Percentiles rank a stretch among this genome's conserved stretches.
phyloP scores from a whole-genome alignment of 106 monocot genomes.

The Triglochin maritima region DNA sequence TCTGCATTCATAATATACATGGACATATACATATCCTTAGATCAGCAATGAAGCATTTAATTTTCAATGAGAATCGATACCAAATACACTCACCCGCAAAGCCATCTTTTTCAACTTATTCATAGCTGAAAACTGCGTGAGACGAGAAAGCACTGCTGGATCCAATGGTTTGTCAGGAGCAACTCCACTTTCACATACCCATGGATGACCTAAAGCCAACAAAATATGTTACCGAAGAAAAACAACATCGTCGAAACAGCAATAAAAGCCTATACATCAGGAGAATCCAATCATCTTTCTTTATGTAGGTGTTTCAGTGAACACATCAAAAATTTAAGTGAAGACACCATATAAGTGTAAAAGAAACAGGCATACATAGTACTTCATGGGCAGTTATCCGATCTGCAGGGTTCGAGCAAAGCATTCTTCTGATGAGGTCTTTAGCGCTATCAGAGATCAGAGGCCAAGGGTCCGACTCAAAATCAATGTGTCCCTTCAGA shows the following conservation, averaged over 20 bases:
- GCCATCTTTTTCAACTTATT: slow-evolving; percentile 17
- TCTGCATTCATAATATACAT: too few relatives aligned
- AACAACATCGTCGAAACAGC: background rate
- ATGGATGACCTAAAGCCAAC: slow-evolving; percentile 8
- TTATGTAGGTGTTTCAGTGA: background rate
- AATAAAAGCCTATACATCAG: background rate
- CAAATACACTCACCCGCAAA: background rate
- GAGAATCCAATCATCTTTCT: too few relatives aligned
- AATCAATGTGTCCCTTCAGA: slow-evolving; percentile 12
- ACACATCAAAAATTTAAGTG: background rate
- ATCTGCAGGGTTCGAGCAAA: slow-evolving; percentile 10
- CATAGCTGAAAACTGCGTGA: slow-evolving; percentile 13
- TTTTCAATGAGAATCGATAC: too few relatives aligned
- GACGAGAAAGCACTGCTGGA: slow-evolving; percentile 11
- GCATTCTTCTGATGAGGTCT: slow-evolving; percentile 11
- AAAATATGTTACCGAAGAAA: background rate
- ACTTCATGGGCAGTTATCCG: slow-evolving; percentile 13
- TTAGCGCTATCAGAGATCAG: slow-evolving; percentile 10
- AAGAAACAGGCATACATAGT: slow-evolving; percentile 2
- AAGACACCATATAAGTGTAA: background rate
- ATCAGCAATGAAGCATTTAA: too few relatives aligned
- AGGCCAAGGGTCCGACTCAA: slow-evolving; percentile 11
- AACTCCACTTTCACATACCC: slow-evolving; percentile 12
- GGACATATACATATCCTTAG: too few relatives aligned
- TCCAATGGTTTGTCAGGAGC: background rate